Conservation (phyloP, 2,329 filamentous ascomycete species). For the Pestalotiopsis sp. region DNA sequence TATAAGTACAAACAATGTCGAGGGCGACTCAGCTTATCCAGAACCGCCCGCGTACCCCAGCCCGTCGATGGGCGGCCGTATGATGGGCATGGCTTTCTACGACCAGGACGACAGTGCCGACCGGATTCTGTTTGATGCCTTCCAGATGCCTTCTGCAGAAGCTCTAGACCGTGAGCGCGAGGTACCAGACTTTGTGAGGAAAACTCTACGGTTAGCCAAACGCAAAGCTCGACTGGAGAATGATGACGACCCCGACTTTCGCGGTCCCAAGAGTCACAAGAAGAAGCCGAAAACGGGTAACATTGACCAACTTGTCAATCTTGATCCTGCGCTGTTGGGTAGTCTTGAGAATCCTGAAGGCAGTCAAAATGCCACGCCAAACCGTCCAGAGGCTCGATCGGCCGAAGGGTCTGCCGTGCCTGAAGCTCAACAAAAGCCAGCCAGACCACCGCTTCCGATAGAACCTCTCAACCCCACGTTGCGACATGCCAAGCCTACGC, state of each 20-base stretch:
- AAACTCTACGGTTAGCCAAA: slow-evolving; percentile 53
- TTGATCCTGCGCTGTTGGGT: slow-evolving; percentile 55
- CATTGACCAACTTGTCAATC: slow-evolving; percentile 39
- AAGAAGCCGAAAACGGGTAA: slow-evolving; percentile 42
- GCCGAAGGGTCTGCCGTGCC: slow-evolving; percentile 10
- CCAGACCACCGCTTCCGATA: slow-evolving; percentile 27
- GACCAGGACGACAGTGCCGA: slow-evolving; percentile 58
- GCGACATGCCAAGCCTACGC: slow-evolving; percentile 51
- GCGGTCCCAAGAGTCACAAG: slow-evolving; percentile 38
- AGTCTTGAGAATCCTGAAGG: slow-evolving; percentile 20
- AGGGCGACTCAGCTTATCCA: slow-evolving; percentile 27
- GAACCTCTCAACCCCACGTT: slow-evolving; percentile 49
- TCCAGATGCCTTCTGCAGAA: slow-evolving; percentile 51
- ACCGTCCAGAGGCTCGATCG: slow-evolving; percentile 14
- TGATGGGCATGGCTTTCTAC: slow-evolving; percentile 61
- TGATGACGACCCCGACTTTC: slow-evolving; percentile 56
- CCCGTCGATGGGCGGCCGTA: slow-evolving; percentile 48
- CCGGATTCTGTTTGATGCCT: slow-evolving; percentile 60
- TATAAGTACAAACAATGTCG: slow-evolving; percentile 27
- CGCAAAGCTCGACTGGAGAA: slow-evolving; percentile 52
- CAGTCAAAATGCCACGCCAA: slow-evolving; percentile 22
- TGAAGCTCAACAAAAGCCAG: slow-evolving; percentile 16
- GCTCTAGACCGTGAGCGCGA: slow-evolving; percentile 43
- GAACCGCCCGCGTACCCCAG: slow-evolving; percentile 41
- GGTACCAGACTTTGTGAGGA: slow-evolving; percentile 55